These are phyloP conservation scores for Zygoascus hellenicus DNA, from an alignment of 1,139 yeast genomes.

Conservation along the genomic window DNA sequence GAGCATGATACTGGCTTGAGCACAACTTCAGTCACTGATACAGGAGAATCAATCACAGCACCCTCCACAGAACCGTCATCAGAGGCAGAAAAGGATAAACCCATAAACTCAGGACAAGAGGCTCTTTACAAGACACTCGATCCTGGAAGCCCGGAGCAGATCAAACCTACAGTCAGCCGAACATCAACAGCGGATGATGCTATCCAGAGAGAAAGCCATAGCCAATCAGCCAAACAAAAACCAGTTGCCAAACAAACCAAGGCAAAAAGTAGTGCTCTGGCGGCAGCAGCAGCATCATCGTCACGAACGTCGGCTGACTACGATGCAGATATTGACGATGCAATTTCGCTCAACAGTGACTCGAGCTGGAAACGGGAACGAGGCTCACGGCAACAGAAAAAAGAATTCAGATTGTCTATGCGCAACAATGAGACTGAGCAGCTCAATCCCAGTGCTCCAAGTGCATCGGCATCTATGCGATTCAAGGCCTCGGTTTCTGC, in stretches of 20 bases:
- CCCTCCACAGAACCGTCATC: background rate
- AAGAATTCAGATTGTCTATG: conserved; percentile 14
- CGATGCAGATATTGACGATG: conserved; percentile 24
- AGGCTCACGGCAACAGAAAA: conserved; percentile 9
- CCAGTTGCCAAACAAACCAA: no score
- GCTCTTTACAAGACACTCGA: background rate
- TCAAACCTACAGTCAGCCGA: no score
- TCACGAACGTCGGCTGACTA: background rate
- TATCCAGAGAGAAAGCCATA: no score
- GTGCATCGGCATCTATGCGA: background rate
- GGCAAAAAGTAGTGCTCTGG: background rate
- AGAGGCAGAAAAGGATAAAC: conserved; percentile 4
- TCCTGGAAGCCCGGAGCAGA: background rate
- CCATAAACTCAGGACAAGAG: background rate
- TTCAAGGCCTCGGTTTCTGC: background rate
- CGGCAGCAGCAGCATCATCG: background rate
- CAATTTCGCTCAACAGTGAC: conserved; percentile 27
- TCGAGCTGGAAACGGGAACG: conserved; percentile 30
- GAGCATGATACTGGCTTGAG: background rate
- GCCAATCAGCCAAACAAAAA: no score
- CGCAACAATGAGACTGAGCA: conserved; percentile 13
- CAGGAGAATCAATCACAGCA: background rate
- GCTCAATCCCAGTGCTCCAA: background rate
- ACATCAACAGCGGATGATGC: no score
- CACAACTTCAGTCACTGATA: background rate